Conservation (phyloP, 108 stramenopile genomes). For the Cyclotella kingstonii region DNA sequence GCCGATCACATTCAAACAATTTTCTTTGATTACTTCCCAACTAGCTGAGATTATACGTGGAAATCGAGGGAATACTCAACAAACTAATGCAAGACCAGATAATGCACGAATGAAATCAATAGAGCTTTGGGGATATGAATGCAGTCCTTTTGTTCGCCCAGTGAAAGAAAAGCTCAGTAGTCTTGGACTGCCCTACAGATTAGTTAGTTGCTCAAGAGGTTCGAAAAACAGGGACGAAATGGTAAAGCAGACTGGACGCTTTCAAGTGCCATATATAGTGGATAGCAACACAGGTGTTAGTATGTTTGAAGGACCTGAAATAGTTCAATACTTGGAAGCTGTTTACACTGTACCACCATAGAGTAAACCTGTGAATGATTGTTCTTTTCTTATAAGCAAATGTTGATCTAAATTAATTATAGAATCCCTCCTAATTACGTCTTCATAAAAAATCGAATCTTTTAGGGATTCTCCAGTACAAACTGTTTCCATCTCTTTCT, state of each 20-base stretch:
- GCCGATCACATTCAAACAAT: constrained; percentile 62
- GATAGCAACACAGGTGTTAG: constrained; percentile 87
- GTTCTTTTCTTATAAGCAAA: no score
- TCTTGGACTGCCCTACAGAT: constrained; percentile 75
- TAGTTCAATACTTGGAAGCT: constrained; percentile 79
- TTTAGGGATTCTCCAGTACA: constrained; percentile 72
- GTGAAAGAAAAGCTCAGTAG: constrained; percentile 72
- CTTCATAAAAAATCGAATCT: constrained; percentile 81
- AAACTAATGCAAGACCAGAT: constrained; percentile 64
- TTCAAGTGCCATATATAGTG: constrained; percentile 83
- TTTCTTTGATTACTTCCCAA: constrained; percentile 57
- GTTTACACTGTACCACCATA: constrained; percentile 59
- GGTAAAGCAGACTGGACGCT: constrained; percentile 71
- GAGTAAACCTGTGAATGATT: no score
- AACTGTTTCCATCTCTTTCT: constrained; percentile 66
- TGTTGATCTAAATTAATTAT: no score
- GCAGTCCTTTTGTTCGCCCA: constrained; percentile 75
- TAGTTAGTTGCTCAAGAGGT: constrained; percentile 80
- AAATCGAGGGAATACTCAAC: constrained; percentile 49
- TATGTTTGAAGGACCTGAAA: constrained; percentile 79
- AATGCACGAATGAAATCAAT: constrained; percentile 72
- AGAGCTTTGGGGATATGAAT: constrained; percentile 86
- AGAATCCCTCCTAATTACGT: no score
- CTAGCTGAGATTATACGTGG: constrained; percentile 48
- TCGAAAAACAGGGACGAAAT: constrained; percentile 76